Evolutionary conservation across 305 asterid species (phyloP).

Genomic region (Striga hermonthica): DNA sequence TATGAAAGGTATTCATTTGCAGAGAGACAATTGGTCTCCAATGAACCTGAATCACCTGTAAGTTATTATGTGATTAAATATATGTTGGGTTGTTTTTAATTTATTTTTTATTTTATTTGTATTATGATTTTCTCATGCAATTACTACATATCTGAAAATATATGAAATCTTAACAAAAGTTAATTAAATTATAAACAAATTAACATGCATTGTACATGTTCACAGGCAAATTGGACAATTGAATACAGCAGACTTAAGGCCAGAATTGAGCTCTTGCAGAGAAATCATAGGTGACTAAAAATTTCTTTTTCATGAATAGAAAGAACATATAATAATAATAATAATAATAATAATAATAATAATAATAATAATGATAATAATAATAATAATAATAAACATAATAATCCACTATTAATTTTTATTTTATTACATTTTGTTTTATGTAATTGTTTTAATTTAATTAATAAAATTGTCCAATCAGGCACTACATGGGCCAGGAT

Average conservation of each 20-base stretch:
- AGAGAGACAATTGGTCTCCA: constrained; percentile 56
- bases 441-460: background rate
- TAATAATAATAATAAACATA: background rate
- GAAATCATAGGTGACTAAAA: constrained; percentile 42
- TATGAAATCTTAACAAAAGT: too few relatives aligned
- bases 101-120: background rate
- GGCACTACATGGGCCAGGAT: constrained; percentile 93
- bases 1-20: constrained; percentile 86
- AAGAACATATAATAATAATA: background rate
- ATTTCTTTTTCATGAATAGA: background rate
- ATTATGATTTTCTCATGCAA: too few relatives aligned
- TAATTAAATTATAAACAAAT: too few relatives aligned
- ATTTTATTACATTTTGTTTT: background rate
- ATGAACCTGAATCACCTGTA: constrained; percentile 57
- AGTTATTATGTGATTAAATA: constrained; percentile 5
- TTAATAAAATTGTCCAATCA: constrained; percentile 26
- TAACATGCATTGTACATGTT: too few relatives aligned
- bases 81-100: background rate
- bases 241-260: constrained; percentile 58
- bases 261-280: constrained; percentile 48
- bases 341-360: background rate
- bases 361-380: background rate
- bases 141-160: too few relatives aligned
- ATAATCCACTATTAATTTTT: too few relatives aligned
- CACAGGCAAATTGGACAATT: constrained; percentile 50